Percentiles rank a stretch among this genome's conserved stretches.
These are phyloP conservation scores for Scheffersomyces stipitis DNA, from an alignment of 805 yeast species.

Conservation along the genomic window DNA sequence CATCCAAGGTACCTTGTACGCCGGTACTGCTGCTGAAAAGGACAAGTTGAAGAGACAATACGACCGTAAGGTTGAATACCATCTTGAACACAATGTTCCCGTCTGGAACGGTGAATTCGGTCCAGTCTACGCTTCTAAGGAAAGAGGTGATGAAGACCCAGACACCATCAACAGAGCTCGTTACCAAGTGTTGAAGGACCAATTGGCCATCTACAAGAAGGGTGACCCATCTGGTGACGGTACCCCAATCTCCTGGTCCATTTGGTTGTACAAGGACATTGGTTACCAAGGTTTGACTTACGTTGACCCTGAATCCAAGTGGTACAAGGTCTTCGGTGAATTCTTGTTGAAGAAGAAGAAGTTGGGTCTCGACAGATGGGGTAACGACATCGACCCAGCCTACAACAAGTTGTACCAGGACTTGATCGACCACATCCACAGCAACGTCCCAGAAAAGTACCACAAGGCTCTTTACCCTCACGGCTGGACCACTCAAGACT, in stretches of 20 bases:
- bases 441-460: slow-evolving; percentile 40
- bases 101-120: slow-evolving; percentile 59
- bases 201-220: slow-evolving; percentile 40
- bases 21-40: slow-evolving; percentile 34
- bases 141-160: slow-evolving; percentile 41
- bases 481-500: slow-evolving; percentile 36
- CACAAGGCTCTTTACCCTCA: slow-evolving; percentile 43
- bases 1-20: slow-evolving; percentile 28
- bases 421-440: slow-evolving; percentile 36
- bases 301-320: slow-evolving; percentile 45
- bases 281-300: slow-evolving; percentile 52
- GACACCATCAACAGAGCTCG: slow-evolving; percentile 39
- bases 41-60: slow-evolving; percentile 38
- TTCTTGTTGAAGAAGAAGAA: slow-evolving; percentile 43
- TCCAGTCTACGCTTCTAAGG: slow-evolving; percentile 46
- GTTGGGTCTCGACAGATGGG: slow-evolving; percentile 52
- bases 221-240: slow-evolving; percentile 52
- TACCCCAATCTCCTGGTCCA: slow-evolving; percentile 48
- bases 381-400: slow-evolving; percentile 44
- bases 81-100: slow-evolving; percentile 40
- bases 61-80: slow-evolving; percentile 44
- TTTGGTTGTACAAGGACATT: slow-evolving; percentile 54
- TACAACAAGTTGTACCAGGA: slow-evolving; percentile 34
- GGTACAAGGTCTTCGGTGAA: slow-evolving; percentile 41
- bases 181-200: slow-evolving; percentile 45